Evolutionary conservation across 1,139 yeast genomes (phyloP), one percentile per base, ranked within the genome.

Genomic region (Blastobotrys apis): DNA sequence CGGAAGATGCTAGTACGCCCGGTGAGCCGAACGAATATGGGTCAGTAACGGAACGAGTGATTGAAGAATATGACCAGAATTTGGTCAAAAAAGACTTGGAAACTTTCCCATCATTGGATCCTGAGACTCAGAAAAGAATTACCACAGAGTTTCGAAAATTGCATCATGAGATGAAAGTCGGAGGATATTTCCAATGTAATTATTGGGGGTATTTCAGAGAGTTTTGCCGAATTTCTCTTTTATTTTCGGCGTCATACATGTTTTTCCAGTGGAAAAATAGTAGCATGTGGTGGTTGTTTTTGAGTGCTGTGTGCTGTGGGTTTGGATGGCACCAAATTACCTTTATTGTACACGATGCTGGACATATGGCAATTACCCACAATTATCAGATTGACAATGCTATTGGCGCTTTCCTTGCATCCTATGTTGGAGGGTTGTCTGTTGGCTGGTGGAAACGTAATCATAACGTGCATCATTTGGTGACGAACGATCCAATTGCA

Each of bases 391-490:
- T 77, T n/a, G 96, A 87, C 62, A 87, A 82, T 57, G 60, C 83
- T 9, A 71, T 84, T 50, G 95, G 95, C 1, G 77, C 81, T 64
- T 35, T 78, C 1, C 69, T 87, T 41, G 95, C 95, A 1, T 79
- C 84, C 53, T 86, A 75, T 70, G 65, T 80, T 46, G 96, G 96
- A n/a, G 96, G 96, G 0, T 69, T 87, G 43, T 84, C 95, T 43
- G 63, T 86, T 31, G 95, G 95, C 1, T 87, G 96, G 96, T 87
- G 96, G 96, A 88, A 87, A 58, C 73, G 92, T 43, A 87, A 84
- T 63, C 96, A 87, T 64, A 87, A 87, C 61, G 94, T 87, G 19
- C 96, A 88, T 62, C 96, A 87, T 64, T 67, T 87, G 46, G 74
- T 87, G 44, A 84, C 96, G 13, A 87, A 87, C 63, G 95, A 87